phyloP scores from a whole-genome alignment of 768 basidiomycete species.

The Porphyrellus cyaneotinctus region DNA sequence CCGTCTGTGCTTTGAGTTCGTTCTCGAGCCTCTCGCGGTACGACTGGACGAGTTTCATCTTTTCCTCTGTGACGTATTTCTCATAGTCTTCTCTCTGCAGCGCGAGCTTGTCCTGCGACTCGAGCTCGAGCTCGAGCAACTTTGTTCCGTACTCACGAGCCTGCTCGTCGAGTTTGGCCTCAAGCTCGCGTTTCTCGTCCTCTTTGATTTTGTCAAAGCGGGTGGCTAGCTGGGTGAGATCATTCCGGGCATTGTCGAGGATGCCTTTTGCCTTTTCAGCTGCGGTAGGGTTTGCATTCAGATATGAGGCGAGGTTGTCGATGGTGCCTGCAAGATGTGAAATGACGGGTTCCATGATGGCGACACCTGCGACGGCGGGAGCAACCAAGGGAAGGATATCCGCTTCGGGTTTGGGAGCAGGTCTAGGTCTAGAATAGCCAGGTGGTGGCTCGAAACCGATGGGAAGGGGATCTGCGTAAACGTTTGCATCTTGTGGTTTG shows the following conservation, averaged over 20 bases:
- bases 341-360: slow-evolving; percentile 85
- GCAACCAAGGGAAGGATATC: slow-evolving; percentile 71
- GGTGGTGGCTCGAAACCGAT: slow-evolving; percentile 93
- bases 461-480: slow-evolving; percentile 73
- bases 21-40: slow-evolving; percentile 85
- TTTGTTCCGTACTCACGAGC: slow-evolving; percentile 77
- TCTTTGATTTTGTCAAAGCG: slow-evolving; percentile 77
- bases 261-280: slow-evolving; percentile 67
- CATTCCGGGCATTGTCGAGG: slow-evolving; percentile 74
- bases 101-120: slow-evolving; percentile 80
- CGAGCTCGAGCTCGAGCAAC: slow-evolving; percentile 79
- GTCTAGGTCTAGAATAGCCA: slow-evolving; percentile 66
- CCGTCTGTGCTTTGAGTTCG: slow-evolving; percentile 84
- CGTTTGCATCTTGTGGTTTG: slow-evolving; percentile 26
- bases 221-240: slow-evolving; percentile 72
- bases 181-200: slow-evolving; percentile 68
- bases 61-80: slow-evolving; percentile 76
- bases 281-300: slow-evolving; percentile 68
- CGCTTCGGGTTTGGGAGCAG: slow-evolving; percentile 39
- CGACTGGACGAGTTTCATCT: slow-evolving; percentile 60
- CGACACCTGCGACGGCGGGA: slow-evolving; percentile 69
- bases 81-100: slow-evolving; percentile 83
- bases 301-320: slow-evolving; percentile 82
- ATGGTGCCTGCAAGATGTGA: slow-evolving; percentile 89
- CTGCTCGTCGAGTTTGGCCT: slow-evolving; percentile 72